These are phyloP conservation scores for Aspergillus nidulans DNA, from an alignment of 495 filamentous ascomycete species.

Conservation along the genomic window DNA sequence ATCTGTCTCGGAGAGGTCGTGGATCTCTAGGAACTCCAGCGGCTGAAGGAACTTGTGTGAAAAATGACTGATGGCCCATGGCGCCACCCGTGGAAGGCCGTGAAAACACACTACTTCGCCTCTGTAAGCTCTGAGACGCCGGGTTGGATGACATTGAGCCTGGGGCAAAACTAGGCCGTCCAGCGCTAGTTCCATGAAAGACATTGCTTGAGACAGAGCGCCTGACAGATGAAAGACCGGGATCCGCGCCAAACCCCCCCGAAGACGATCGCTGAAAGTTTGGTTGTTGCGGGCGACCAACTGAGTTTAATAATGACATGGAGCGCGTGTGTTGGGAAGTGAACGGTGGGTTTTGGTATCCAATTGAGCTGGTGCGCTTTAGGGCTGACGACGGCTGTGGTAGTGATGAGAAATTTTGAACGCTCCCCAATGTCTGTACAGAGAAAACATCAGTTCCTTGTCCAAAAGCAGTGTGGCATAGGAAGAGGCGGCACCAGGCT, in stretches of 20 bases:
- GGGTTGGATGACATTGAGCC: conserved; percentile 49
- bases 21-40: conserved; percentile 82
- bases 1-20: conserved; percentile 76
- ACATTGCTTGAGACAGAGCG: conserved; percentile 71
- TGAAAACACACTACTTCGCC: conserved; percentile 84
- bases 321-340: conserved; percentile 71
- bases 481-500: conserved; percentile 16
- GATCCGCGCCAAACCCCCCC: conserved; percentile 62
- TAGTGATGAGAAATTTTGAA: conserved; percentile 74
- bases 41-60: conserved; percentile 73
- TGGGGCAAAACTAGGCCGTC: conserved; percentile 69
- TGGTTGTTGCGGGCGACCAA: conserved; percentile 80
- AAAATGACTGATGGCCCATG: conserved; percentile 79
- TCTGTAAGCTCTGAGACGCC: conserved; percentile 45
- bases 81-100: conserved; percentile 59
- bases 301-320: conserved; percentile 80
- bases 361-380: conserved; percentile 86
- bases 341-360: conserved; percentile 58
- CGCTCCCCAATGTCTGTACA: conserved; percentile 67
- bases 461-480: background rate
- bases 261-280: conserved; percentile 80
- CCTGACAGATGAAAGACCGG: conserved; percentile 80
- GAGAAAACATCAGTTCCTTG: conserved; percentile 13
- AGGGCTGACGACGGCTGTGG: conserved; percentile 91
- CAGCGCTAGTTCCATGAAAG: conserved; percentile 56